Percentiles rank a stretch among this genome's conserved stretches.
Conservation (phyloP, 345 rosid species). For the Hypericum perforatum region DNA sequence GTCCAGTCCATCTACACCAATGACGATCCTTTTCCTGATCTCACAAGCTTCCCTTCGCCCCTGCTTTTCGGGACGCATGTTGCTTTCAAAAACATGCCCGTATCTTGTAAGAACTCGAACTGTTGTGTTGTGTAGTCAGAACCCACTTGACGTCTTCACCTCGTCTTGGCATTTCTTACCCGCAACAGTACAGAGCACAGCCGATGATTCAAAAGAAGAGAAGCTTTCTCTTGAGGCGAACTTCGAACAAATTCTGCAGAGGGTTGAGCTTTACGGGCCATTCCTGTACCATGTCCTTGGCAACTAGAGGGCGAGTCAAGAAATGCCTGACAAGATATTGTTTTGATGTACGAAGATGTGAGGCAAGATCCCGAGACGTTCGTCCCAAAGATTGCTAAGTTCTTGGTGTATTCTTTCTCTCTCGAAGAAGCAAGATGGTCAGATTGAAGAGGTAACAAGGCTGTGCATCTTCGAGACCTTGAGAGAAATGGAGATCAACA, state of each 20-base stretch:
- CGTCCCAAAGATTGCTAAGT: constrained; percentile 26
- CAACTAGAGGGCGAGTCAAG: constrained; percentile 34
- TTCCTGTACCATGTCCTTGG: constrained; percentile 51
- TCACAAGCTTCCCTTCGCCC: constrained; percentile 17
- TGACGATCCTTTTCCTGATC: constrained; percentile 27
- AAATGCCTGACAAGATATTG: constrained; percentile 32
- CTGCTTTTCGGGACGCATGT: constrained; percentile 42
- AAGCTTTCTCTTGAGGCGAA: constrained; percentile 24
- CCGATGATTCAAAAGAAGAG: constrained; percentile 5
- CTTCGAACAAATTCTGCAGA: constrained; percentile 33
- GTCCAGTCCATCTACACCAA: constrained; percentile 32
- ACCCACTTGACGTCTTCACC: constrained; percentile 43
- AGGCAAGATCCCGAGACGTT: constrained; percentile 23
- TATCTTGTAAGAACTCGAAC: constrained; percentile 18
- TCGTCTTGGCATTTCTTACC: constrained; percentile 35
- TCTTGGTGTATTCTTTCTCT: constrained; percentile 14
- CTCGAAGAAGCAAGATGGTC: constrained; percentile 13
- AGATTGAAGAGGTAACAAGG: constrained; percentile 12
- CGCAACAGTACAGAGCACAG: constrained; percentile 17
- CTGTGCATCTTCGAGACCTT: constrained; percentile 39
- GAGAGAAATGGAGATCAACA: constrained; percentile 38
- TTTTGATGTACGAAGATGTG: constrained; percentile 38
- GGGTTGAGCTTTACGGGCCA: constrained; percentile 42
- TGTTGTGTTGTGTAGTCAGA: constrained; percentile 38
- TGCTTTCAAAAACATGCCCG: constrained; percentile 27